Conservation (phyloP, 805 yeast genomes). For the Hanseniaspora taiwanica region DNA sequence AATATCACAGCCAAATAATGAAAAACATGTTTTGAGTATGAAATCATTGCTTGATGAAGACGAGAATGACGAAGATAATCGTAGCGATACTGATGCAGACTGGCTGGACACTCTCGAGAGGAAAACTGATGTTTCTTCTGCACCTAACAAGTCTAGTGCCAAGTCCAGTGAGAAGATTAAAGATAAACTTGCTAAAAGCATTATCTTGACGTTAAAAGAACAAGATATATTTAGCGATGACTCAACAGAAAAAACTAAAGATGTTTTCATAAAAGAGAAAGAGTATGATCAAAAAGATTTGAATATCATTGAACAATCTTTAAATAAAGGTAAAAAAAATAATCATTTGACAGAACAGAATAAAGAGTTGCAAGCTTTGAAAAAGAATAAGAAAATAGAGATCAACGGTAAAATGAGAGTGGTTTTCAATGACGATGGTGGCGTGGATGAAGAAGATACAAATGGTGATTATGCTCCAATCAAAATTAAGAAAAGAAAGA, state of each 20-base stretch:
- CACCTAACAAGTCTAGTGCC: background rate
- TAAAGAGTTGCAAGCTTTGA: constrained; percentile 4
- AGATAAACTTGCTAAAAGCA: constrained; percentile 22
- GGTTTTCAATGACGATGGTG: constrained; percentile 11
- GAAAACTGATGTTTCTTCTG: too few relatives aligned
- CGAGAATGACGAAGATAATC: background rate
- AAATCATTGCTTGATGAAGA: too few relatives aligned
- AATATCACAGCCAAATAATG: too few relatives aligned
- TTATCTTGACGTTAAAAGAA: constrained; percentile 44
- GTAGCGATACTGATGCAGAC: background rate
- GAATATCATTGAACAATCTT: constrained; percentile 14
- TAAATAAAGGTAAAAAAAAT: background rate
- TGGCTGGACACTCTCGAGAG: background rate
- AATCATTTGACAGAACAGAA: background rate
- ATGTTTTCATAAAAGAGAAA: constrained; percentile 17
- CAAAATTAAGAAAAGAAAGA: constrained; percentile 28
- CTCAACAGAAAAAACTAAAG: constrained; percentile 16
- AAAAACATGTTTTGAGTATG: too few relatives aligned
- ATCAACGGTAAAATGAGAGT: constrained; percentile 13
- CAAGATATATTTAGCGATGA: constrained; percentile 20
- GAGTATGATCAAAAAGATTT: constrained; percentile 16
- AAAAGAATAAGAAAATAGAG: constrained; percentile 16
- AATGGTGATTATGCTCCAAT: constrained; percentile 26
- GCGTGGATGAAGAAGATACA: constrained; percentile 8
- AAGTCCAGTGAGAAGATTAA: background rate